A percentile compares a stretch with the other conserved stretches of the same genome.
phyloP scores from a whole-genome alignment of 768 basidiomycete genomes.

The Pulveroboletus frians region DNA sequence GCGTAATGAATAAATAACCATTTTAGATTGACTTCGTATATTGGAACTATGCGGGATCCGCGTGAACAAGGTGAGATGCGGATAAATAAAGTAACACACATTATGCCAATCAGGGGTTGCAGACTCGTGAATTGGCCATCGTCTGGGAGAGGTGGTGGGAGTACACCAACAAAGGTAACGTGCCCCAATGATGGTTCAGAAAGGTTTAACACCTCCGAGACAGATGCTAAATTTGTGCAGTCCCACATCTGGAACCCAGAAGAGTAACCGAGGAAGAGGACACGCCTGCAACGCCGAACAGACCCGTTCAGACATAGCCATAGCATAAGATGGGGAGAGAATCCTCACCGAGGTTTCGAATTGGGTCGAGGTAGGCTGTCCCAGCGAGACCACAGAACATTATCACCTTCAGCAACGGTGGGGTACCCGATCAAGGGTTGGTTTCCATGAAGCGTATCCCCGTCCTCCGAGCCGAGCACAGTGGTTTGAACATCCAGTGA shows the following conservation, averaged over 20 bases:
- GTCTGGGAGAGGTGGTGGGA: slow-evolving; percentile 30
- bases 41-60: slow-evolving; percentile 18
- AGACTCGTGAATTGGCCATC: slow-evolving; percentile 30
- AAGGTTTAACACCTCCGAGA: slow-evolving; percentile 53
- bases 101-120: slow-evolving; percentile 33
- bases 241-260: slow-evolving; percentile 60
- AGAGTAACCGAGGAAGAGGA: slow-evolving; percentile 52
- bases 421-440: slow-evolving; percentile 25
- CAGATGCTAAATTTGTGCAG: slow-evolving; percentile 45
- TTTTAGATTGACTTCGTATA: slow-evolving; percentile 19
- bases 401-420: slow-evolving; percentile 28
- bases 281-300: slow-evolving; percentile 26
- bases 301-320: neutral
- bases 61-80: slow-evolving; percentile 1
- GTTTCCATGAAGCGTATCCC: slow-evolving; percentile 12
- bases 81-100: slow-evolving; percentile 24
- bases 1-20: slow-evolving; percentile 44
- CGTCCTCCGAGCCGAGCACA: slow-evolving; percentile 21
- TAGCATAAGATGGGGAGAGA: neutral
- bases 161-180: slow-evolving; percentile 37
- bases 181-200: slow-evolving; percentile 32
- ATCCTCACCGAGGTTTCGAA: slow-evolving; percentile 18
- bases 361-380: slow-evolving; percentile 21
- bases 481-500: slow-evolving; percentile 13
- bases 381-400: slow-evolving; percentile 32